Base-by-base conservation (phyloP, 495 filamentous ascomycete genomes). In the Aspergillus olivimuriae region DNA sequence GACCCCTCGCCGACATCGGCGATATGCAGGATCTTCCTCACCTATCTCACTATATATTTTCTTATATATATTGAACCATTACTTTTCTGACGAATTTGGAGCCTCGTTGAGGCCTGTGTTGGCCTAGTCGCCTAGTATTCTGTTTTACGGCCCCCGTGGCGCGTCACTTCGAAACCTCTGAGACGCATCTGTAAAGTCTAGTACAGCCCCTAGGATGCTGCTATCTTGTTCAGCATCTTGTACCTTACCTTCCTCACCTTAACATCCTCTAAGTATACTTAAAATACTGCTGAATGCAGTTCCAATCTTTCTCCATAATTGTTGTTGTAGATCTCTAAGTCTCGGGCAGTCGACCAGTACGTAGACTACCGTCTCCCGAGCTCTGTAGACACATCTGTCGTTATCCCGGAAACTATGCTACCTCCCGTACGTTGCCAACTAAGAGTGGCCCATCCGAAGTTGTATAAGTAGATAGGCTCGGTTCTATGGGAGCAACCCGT, bases 391-490 rank as follows among this genome's bases (percentile, higher is more conserved):
- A 28, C 41, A 53, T 39, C 30, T 34, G 23, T 46, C 36, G 6
- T 48, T 42, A 14, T 45, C 45, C 11, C 41, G 41, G 34, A 45
- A 39, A 6, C 28, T 28, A 33, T 35, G 23, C 24, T 18, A 34
- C 44, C 50, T 53, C 9, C 19, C 18, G 35, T 50, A 34, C 48
- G 47, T 30, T n/a, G n/a, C n/a, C n/a, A n/a, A n/a, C n/a, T n/a
- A n/a, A n/a, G n/a, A n/a, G n/a, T n/a, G n/a, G n/a, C 47, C 40
- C n/a, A 47, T 50, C 8, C 44, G 31, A 4, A 50, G 22, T 41
- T 55, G 47, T 7, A 33, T 48, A 7, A 45, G 39, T n/a, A 54
- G 36, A 22, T 51, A 55, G 4, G 44, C 41, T 28, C 24, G 41
- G 19, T 46, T 50, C 26, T 42, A 26, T 28, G 26, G 36, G 1